Conservation (phyloP, 495 filamentous ascomycete genomes). For the Hypomontagnella monticulosa region DNA sequence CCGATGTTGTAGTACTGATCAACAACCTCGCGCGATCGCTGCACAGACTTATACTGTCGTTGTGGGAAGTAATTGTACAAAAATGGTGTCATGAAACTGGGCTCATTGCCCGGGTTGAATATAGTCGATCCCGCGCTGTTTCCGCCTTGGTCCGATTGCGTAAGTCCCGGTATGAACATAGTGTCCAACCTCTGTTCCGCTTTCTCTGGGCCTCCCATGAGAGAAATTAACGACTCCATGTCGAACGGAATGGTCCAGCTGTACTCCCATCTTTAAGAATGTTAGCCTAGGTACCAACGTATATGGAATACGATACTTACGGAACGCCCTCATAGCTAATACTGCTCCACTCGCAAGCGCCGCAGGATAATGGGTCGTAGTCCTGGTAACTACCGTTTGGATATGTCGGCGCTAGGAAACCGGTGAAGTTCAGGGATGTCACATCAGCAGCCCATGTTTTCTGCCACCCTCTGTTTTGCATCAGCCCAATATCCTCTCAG, state of each 20-base stretch:
- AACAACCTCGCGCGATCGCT: conserved; percentile 61
- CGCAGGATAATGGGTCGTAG: conserved; percentile 67
- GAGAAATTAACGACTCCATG: conserved; percentile 64
- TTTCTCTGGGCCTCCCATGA: conserved; percentile 63
- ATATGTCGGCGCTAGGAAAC: conserved; percentile 69
- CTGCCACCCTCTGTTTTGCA: conserved; percentile 62
- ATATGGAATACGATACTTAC: conserved; percentile 9
- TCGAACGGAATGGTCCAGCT: conserved; percentile 72
- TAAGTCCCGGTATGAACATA: conserved; percentile 63
- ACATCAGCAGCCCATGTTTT: conserved; percentile 70
- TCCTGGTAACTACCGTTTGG: conserved; percentile 62
- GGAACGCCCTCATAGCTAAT: conserved; percentile 69
- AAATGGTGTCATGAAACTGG: conserved; percentile 72
- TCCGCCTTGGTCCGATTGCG: conserved; percentile 31
- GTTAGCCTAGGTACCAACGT: no score
- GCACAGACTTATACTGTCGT: conserved; percentile 67
- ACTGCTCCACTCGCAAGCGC: conserved; percentile 69
- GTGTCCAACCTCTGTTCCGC: conserved; percentile 69
- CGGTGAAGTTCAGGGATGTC: conserved; percentile 63
- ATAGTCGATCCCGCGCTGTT: conserved; percentile 48
- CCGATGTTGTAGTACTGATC: conserved; percentile 61
- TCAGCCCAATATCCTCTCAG: background rate
- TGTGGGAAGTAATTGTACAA: conserved; percentile 70
- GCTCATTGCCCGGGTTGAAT: conserved; percentile 72
- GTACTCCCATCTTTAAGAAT: conserved; percentile 64